Base-by-base conservation (phyloP, 2,329 filamentous ascomycete species). In the Zasmidium citrigriseum region DNA sequence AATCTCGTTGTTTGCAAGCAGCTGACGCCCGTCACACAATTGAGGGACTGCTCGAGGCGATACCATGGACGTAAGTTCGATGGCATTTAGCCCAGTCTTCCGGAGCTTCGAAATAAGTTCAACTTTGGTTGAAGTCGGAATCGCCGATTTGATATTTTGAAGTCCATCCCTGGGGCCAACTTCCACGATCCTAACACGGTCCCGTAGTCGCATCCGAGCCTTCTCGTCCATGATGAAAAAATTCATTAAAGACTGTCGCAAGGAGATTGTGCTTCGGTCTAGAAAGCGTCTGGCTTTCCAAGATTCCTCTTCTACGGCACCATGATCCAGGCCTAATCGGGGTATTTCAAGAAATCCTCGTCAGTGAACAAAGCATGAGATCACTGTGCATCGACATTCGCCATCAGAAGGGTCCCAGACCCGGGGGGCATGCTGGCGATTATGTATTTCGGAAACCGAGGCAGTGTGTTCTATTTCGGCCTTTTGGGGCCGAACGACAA, bases 41-140 rank as follows among this genome's bases (percentile, higher is more conserved):
- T 83, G 81, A 23, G 81, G 81, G 48, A 83, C 78, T 76, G 78
- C 81, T 77, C 82, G 82, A 3, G 78, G 78, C 16, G 80, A 76
- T 16, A 83, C 81, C 64, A 82, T 80, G 3, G 80, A 82, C 14
- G 81, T 81, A 3, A 79, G 77, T 64, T 83, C 81, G 51, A 83
- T 79, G 48, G 76, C 77, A 9, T 74, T 77, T 16, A 82, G 70
- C 4, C 81, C 81, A 0, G 80, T 81, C 47, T 73, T 73, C 2
- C 77, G 73, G n/a, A 83, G 72, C 27, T 73, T 72, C 38, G 72
- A 65, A 38, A 83, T 82, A 29, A 83, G 70, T 46, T 81, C 73
- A 18, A 83, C 67, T 65, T 83, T 83, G 2, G 76, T 80, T 38
- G 77, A 70, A 45, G 80, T 69, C n/a, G 78, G 66, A 34, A 83